Conservation (phyloP, 2,329 filamentous ascomycete genomes). For the Claviceps spartinae region DNA sequence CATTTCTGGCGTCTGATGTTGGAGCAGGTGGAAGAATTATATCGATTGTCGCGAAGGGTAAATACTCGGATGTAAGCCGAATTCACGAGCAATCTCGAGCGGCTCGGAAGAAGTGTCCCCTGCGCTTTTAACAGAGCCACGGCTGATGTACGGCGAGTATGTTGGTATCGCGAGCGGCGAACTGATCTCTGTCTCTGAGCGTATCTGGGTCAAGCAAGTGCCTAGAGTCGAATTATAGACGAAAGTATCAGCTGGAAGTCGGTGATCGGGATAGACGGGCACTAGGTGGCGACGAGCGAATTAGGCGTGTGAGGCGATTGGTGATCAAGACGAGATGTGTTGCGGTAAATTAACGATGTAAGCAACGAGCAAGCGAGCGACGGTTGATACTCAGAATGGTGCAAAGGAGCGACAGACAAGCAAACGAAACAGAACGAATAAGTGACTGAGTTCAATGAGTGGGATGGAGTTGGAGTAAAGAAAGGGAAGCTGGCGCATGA, state of each 20-base stretch:
- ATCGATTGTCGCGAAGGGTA: not conserved
- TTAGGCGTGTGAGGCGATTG: constrained; percentile 1
- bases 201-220: not conserved
- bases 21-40: not conserved
- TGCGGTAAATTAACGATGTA: not conserved
- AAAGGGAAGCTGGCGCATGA: constrained; percentile 2
- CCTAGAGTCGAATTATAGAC: not conserved
- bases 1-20: constrained; percentile 12
- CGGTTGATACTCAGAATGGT: not conserved
- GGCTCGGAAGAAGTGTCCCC: not conserved
- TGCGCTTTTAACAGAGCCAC: not conserved
- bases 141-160: not conserved
- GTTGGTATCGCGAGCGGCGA: not conserved
- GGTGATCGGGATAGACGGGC: not conserved
- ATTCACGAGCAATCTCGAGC: not conserved
- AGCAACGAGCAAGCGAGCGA: constrained; percentile 2
- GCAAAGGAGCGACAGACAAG: not conserved
- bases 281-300: not conserved
- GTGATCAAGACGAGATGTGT: too few species aligned
- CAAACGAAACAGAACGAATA: not conserved
- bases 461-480: not conserved
- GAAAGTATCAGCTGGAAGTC: not conserved
- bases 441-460: constrained; percentile 1
- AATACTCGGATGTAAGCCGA: not conserved
- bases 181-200: not conserved